phyloP scores from a whole-genome alignment of 1,284 basidiomycete species.

The Erythrobasidium hasegawianum region DNA sequence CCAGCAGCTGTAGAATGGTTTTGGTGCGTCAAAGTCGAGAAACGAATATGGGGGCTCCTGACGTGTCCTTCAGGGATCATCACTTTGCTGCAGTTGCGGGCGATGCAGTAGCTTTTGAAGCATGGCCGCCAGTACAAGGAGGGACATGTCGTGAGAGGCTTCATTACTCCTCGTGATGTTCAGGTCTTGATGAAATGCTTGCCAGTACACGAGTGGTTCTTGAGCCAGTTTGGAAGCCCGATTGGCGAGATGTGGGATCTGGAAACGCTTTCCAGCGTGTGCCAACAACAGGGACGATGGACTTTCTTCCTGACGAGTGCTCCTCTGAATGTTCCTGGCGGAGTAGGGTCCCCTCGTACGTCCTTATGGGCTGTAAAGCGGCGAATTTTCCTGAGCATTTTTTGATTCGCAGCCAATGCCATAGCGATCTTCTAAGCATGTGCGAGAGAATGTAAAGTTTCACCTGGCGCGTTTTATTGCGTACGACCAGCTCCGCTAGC shows the following conservation, averaged over 20 bases:
- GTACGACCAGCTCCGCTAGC: too few relatives aligned
- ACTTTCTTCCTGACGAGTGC: slow-evolving; percentile 51
- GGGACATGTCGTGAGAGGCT: slow-evolving; percentile 15
- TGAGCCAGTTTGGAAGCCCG: slow-evolving; percentile 33
- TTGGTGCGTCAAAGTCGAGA: slow-evolving; percentile 15
- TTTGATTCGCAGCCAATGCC: slow-evolving; percentile 14
- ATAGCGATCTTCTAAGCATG: slow-evolving; percentile 15
- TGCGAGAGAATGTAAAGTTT: not conserved
- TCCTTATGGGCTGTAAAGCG: too few relatives aligned
- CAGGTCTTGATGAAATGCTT: too few relatives aligned
- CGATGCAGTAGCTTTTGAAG: slow-evolving; percentile 47
- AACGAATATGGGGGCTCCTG: not conserved
- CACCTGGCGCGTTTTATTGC: too few relatives aligned
- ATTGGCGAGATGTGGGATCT: slow-evolving; percentile 54
- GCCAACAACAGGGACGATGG: slow-evolving; percentile 46
- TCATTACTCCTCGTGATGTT: not conserved
- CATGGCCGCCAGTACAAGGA: slow-evolving; percentile 29
- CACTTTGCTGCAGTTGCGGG: slow-evolving; percentile 52
- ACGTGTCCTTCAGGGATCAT: slow-evolving; percentile 44
- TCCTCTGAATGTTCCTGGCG: slow-evolving; percentile 51
- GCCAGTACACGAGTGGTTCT: slow-evolving; percentile 35
- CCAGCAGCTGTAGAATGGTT: slow-evolving; percentile 34
- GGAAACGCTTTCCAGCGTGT: slow-evolving; percentile 48
- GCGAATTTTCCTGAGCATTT: too few relatives aligned
- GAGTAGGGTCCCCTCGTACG: slow-evolving; percentile 50